Conservation (phyloP, 345 rosid genomes). For the Lenwebbia sp. region DNA sequence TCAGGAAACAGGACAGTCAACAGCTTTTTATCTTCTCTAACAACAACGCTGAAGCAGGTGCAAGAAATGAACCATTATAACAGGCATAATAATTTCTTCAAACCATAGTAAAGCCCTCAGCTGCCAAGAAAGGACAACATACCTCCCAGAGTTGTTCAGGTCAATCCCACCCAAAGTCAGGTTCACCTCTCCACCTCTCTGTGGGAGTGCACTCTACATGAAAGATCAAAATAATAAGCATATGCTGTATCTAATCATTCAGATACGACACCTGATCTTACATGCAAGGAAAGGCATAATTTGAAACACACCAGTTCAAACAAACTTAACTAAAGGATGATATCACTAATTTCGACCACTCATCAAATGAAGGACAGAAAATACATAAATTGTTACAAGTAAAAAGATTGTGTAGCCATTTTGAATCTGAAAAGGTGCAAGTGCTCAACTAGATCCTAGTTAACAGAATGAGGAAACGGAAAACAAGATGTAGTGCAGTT, state of each 20-base stretch:
- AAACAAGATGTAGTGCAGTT: background rate
- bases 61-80: constrained; percentile 8
- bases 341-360: background rate
- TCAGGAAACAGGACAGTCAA: constrained; percentile 96
- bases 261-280: background rate
- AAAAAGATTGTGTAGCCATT: background rate
- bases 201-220: constrained; percentile 80
- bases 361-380: background rate
- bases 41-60: constrained; percentile 72
- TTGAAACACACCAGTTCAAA: background rate
- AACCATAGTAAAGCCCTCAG: background rate
- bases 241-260: background rate
- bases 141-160: constrained; percentile 98
- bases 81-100: background rate
- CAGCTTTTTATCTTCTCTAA: constrained; percentile 89
- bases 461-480: background rate
- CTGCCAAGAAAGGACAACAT: background rate
- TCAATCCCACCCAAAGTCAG: constrained; percentile 95
- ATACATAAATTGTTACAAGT: background rate
- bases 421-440: background rate
- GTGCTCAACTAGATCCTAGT: background rate
- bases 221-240: constrained; percentile 3
- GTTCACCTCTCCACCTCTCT: constrained; percentile 92
- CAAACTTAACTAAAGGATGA: background rate
- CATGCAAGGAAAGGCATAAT: background rate